Conservation (phyloP, 2,329 filamentous ascomycete genomes). For the Hypoxylon sp. region DNA sequence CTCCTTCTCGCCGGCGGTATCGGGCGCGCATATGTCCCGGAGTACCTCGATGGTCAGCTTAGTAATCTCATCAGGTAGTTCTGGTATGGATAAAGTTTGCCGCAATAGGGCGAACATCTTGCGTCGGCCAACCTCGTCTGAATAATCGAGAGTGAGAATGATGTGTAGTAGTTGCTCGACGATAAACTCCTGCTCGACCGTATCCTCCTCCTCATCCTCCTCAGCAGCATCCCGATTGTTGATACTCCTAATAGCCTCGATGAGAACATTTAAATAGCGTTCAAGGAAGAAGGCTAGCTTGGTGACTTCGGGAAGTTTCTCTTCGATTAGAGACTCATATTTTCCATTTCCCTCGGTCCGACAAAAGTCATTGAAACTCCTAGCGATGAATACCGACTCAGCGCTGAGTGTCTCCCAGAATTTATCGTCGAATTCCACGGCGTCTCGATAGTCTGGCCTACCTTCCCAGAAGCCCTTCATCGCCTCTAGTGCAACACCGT, state of each 20-base stretch:
- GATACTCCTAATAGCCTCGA: constrained; percentile 73
- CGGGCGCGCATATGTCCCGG: constrained; percentile 83
- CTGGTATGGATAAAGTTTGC: constrained; percentile 86
- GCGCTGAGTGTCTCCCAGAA: constrained; percentile 88
- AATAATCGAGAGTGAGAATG: constrained; percentile 92
- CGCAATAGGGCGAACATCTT: constrained; percentile 96
- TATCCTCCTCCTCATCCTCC: constrained; percentile 80
- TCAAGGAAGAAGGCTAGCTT: constrained; percentile 90
- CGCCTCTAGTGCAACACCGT: constrained; percentile 90
- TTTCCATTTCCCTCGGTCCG: constrained; percentile 80
- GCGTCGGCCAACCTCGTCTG: constrained; percentile 93
- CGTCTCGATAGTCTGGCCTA: constrained; percentile 84
- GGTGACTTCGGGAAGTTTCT: constrained; percentile 95
- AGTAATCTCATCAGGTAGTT: constrained; percentile 92
- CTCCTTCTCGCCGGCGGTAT: constrained; percentile 81
- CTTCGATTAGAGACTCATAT: constrained; percentile 83
- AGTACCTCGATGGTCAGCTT: constrained; percentile 88
- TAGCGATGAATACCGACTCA: constrained; percentile 89
- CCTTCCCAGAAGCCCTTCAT: constrained; percentile 98
- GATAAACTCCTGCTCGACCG: constrained; percentile 92
- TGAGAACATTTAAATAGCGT: constrained; percentile 79
- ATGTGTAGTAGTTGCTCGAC: constrained; percentile 96
- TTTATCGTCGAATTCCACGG: constrained; percentile 77
- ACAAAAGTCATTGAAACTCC: constrained; percentile 96
- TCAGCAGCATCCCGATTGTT: constrained; percentile 70